Evolutionary conservation across 768 basidiomycete genomes (phyloP), one percentile per base, ranked within the genome.

Genomic region (Podaxis mareebaensis): DNA sequence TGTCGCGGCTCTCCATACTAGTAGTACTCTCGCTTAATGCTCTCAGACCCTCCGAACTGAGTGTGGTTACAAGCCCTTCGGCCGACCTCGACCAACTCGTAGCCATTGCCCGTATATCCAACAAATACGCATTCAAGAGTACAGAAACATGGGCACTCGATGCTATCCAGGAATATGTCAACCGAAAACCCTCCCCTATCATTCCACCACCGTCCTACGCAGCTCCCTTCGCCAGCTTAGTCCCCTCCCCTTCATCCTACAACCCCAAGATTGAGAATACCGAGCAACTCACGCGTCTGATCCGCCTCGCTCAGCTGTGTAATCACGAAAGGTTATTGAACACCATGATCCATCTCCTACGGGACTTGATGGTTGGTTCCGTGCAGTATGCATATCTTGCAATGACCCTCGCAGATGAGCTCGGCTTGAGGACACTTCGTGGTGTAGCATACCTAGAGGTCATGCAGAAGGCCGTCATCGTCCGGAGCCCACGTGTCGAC

Each of bases 81-180:
- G 78, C 85, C 26, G 79, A 90, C 65, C 78, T 91, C 13, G 71
- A 76, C 24, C 69, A 68, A n/a, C 72, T 74, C 11, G 73, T 76
- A 61, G 71, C 89, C 69, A 85, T 92, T 62, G 86, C 87, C 3
- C 81, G 81, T 10, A 77, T 91, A 12, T 79, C 89, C 28, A 86
- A 85, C 77, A 92, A 91, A 75, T 92, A 92, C 68, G 81, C 84
- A 24, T 91, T 91, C 82, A 89, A 85, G 71, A 83, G 85, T 8
- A 72, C 89, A 36, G 91, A 92, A 71, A 86, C 84, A 1, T 92
- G 90, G 90, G 83, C 88, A 1, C 78, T 92, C 20, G 87, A 90
- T 65, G 85, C 82, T n/a, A 86, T 92, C 53, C 86, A 88, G 65
- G 84, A 86, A 68, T 87, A 83, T 64, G 83, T 90, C 24, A 85